These are phyloP conservation scores for Nemania abortiva DNA, from an alignment of 2,329 filamentous ascomycete species.

Conservation along the genomic window DNA sequence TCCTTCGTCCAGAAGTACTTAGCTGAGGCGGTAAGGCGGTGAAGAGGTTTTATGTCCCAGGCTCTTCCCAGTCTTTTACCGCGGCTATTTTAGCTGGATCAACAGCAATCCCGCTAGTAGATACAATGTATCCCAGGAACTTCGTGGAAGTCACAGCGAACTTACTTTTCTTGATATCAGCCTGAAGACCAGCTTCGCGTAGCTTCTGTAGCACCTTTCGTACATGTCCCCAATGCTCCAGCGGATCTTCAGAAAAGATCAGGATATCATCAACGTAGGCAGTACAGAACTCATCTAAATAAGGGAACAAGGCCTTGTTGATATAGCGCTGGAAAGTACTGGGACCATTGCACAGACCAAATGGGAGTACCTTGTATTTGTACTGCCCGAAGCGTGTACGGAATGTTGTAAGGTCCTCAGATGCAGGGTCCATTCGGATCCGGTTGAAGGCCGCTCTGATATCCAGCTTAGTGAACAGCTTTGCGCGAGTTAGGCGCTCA, in stretches of 20 bases:
- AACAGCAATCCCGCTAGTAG: constrained; percentile 44
- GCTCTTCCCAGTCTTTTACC: constrained; percentile 45
- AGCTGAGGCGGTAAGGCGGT: too few species aligned
- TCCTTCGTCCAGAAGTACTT: too few species aligned
- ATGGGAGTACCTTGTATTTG: constrained; percentile 49
- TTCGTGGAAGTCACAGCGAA: constrained; percentile 48
- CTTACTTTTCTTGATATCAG: constrained; percentile 47
- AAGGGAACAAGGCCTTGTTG: neutral
- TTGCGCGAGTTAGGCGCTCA: neutral
- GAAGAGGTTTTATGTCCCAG: constrained; percentile 22
- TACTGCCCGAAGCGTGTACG: constrained; percentile 43
- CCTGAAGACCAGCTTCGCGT: neutral
- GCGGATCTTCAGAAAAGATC: constrained; percentile 45
- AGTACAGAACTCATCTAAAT: constrained; percentile 13
- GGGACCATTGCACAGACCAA: constrained; percentile 28
- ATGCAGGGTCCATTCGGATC: constrained; percentile 34
- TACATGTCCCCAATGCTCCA: constrained; percentile 46
- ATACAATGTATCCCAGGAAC: constrained; percentile 52
- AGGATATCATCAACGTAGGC: constrained; percentile 44
- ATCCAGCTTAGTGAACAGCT: constrained; percentile 14
- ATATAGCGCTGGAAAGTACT: constrained; percentile 19
- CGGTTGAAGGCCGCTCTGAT: constrained; percentile 22
- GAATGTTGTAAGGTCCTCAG: constrained; percentile 49
- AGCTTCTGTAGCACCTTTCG: constrained; percentile 37
- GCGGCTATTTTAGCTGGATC: constrained; percentile 44